phyloP scores from a whole-genome alignment of 2,329 filamentous ascomycete species.

The Orbilia oligospora region DNA sequence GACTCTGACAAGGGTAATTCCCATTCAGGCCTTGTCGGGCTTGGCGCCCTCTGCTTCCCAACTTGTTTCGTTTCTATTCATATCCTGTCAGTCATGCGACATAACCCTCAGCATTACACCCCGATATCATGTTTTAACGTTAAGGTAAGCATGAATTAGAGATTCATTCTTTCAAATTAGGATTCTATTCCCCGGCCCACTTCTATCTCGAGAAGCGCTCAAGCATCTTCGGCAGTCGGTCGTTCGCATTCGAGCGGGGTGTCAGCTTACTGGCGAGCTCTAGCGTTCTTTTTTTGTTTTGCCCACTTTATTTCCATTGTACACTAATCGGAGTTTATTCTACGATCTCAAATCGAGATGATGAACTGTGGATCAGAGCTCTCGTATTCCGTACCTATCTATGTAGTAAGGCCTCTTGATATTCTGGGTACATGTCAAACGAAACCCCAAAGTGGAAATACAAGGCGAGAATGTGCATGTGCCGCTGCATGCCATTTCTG shows the following conservation, averaged over 20 bases:
- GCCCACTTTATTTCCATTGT: too few species aligned
- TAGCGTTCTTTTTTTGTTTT: constrained; percentile 26
- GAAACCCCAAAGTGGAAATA: constrained; percentile 35
- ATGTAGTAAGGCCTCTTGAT: constrained; percentile 10
- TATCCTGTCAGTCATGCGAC: constrained; percentile 14
- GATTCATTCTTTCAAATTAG: neutral
- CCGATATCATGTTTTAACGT: constrained; percentile 25
- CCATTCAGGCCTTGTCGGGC: constrained; percentile 9
- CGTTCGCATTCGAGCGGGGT: constrained; percentile 21
- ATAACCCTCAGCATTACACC: neutral
- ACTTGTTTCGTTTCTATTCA: constrained; percentile 19
- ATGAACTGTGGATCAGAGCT: constrained; percentile 34
- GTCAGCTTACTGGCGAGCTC: constrained; percentile 60
- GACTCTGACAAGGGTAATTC: constrained; percentile 32
- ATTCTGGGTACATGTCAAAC: constrained; percentile 24
- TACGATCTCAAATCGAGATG: constrained; percentile 23
- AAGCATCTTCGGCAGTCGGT: constrained; percentile 49
- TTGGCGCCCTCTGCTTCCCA: neutral
- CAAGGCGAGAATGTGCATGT: constrained; percentile 44
- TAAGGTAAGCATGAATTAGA: constrained; percentile 32
- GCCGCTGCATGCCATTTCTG: constrained; percentile 33
- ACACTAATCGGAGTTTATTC: constrained; percentile 52
- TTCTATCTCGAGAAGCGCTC: constrained; percentile 15
- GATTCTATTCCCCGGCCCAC: neutral
- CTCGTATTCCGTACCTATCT: constrained; percentile 35